Percentiles rank a stretch among this genome's conserved stretches.
These are phyloP conservation scores for Coniella lustricola DNA, from an alignment of 2,329 filamentous ascomycete species.

Conservation along the genomic window DNA sequence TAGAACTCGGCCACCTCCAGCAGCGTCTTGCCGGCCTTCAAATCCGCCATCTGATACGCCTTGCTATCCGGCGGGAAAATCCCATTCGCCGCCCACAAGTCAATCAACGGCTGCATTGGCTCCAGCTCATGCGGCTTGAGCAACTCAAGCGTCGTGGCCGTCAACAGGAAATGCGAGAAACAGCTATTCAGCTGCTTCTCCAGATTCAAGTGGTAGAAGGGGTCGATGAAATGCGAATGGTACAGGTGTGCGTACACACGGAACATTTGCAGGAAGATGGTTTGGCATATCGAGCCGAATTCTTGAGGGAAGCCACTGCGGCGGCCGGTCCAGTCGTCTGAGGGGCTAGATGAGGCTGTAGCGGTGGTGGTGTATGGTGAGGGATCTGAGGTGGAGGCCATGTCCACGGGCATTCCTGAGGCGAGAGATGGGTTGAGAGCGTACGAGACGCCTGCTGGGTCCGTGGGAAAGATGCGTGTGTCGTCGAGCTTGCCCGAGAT, in stretches of 20 bases:
- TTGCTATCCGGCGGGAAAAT: constrained; percentile 60
- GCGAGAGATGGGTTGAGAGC: constrained; percentile 40
- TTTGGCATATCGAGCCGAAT: constrained; percentile 72
- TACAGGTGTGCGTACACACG: constrained; percentile 85
- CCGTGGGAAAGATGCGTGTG: constrained; percentile 69
- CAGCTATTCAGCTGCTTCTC: constrained; percentile 65
- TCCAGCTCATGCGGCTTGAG: constrained; percentile 71
- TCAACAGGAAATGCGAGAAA: constrained; percentile 64
- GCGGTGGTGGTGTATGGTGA: constrained; percentile 36
- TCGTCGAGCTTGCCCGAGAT: constrained; percentile 79
- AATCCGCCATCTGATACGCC: constrained; percentile 44
- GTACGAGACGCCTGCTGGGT: constrained; percentile 52
- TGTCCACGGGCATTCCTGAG: too few species aligned
- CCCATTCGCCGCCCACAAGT: constrained; percentile 71
- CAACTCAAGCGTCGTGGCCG: constrained; percentile 61
- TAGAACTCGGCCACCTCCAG: constrained; percentile 23
- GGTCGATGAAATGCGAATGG: constrained; percentile 72
- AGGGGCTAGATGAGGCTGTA: too few species aligned
- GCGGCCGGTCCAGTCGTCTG: constrained; percentile 71
- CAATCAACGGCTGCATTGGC: constrained; percentile 75
- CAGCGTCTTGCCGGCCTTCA: constrained; percentile 38
- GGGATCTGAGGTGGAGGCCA: constrained; percentile 17
- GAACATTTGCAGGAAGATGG: constrained; percentile 84
- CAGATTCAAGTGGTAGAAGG: constrained; percentile 63
- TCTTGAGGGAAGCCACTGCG: constrained; percentile 72